Evolutionary conservation across 495 filamentous ascomycete genomes (phyloP).

Genomic region (Glonium stellatum): DNA sequence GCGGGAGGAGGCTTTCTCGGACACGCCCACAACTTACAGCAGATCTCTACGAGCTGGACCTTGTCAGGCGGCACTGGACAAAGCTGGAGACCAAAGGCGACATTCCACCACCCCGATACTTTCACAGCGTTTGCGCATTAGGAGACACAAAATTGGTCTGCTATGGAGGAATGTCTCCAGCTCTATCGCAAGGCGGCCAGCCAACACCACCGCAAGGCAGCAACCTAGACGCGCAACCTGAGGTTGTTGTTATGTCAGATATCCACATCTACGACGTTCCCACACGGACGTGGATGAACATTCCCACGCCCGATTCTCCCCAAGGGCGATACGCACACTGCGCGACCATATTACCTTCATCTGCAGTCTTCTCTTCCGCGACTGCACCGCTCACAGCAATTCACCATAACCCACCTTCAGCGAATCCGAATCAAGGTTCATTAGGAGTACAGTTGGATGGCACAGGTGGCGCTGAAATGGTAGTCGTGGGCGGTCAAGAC

Average conservation of each 20-base stretch:
- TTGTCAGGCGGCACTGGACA: slow-evolving; percentile 86
- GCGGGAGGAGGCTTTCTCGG: slow-evolving; percentile 77
- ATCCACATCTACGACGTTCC: slow-evolving; percentile 94
- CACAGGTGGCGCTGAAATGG: slow-evolving; percentile 89
- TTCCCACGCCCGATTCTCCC: slow-evolving; percentile 72
- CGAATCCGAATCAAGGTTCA: slow-evolving; percentile 73
- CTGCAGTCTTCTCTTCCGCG: slow-evolving; percentile 74
- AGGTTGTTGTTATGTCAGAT: slow-evolving; percentile 96
- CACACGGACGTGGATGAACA: slow-evolving; percentile 74
- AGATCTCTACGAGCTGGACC: slow-evolving; percentile 86
- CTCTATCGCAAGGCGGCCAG: slow-evolving; percentile 41
- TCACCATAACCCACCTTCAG: slow-evolving; percentile 75
- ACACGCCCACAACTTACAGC: slow-evolving; percentile 76
- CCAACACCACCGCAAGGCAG: slow-evolving; percentile 31
- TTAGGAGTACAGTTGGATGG: slow-evolving; percentile 86
- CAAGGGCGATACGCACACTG: slow-evolving; percentile 97
- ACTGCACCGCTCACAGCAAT: slow-evolving; percentile 78
- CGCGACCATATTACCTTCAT: slow-evolving; percentile 83
- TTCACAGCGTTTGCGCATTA: slow-evolving; percentile 87
- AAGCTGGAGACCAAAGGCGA: slow-evolving; percentile 80
- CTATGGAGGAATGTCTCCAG: slow-evolving; percentile 96
- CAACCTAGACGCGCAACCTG: slow-evolving; percentile 64
- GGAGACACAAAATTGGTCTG: slow-evolving; percentile 95
- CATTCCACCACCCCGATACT: slow-evolving; percentile 84
- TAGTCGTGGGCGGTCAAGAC: slow-evolving; percentile 93